A percentile compares a stretch with the other conserved stretches of the same genome.
Conservation (phyloP, 140 eudicot species). For the Bidens hawaiensis region DNA sequence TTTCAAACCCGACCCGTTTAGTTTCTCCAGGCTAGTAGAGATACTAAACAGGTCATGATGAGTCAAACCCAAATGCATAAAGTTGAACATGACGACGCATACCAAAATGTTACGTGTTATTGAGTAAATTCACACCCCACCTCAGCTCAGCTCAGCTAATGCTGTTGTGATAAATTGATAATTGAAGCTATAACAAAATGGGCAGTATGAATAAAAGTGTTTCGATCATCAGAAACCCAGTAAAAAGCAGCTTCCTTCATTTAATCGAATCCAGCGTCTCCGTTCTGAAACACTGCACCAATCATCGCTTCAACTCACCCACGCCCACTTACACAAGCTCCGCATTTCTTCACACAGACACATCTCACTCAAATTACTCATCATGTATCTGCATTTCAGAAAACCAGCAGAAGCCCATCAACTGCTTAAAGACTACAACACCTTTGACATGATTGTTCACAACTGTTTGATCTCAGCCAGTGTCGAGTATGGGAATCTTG, state of each 20-base stretch:
- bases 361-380: slow-evolving; percentile 47
- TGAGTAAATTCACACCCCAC: no score
- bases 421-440: slow-evolving; percentile 42
- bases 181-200: no score
- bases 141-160: no score
- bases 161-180: no score
- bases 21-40: no score
- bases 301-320: slow-evolving; percentile 36
- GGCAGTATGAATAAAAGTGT: slow-evolving; percentile 26
- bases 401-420: slow-evolving; percentile 47
- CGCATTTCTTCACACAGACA: slow-evolving; percentile 48
- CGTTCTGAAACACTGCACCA: slow-evolving; percentile 42
- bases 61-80: no score
- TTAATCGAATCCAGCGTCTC: slow-evolving; percentile 31
- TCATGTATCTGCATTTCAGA: slow-evolving; percentile 48
- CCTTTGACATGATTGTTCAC: slow-evolving; percentile 50
- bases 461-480: slow-evolving; percentile 58
- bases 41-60: no score
- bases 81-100: no score
- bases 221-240: slow-evolving; percentile 29
- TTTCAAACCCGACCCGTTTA: no score
- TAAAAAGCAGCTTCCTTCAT: slow-evolving; percentile 27
- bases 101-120: no score
- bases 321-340: slow-evolving; percentile 51
- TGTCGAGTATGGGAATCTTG: slow-evolving; percentile 41